Percentiles rank a stretch among this genome's conserved stretches.
phyloP scores from a whole-genome alignment of 225 moss, liverwort and hornwort species.

The Bryum argenteum region DNA sequence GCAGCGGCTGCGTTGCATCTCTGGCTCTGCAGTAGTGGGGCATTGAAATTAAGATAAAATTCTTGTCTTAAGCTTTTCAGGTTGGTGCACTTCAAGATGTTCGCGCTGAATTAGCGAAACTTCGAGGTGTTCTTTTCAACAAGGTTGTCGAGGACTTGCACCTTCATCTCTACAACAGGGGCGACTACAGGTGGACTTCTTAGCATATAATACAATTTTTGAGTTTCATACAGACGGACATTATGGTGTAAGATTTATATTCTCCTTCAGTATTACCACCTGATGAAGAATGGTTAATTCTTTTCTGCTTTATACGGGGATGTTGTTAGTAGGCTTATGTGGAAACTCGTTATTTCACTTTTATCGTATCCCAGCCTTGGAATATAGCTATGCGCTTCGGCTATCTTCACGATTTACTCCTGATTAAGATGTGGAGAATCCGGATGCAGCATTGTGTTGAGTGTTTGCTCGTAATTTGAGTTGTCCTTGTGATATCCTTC shows the following conservation, averaged over 20 bases:
- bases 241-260: conserved; percentile 1
- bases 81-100: conserved; percentile 96
- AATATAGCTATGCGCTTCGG: conserved; percentile 8
- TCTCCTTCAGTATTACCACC: conserved; percentile 11
- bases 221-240: conserved; percentile 10
- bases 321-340: conserved; percentile 5
- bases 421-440: conserved; percentile 4
- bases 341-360: neutral
- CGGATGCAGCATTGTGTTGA: neutral
- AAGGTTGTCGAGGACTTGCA: conserved; percentile 94
- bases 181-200: conserved; percentile 76
- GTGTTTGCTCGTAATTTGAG: neutral
- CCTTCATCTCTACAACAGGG: conserved; percentile 92
- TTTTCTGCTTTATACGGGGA: neutral
- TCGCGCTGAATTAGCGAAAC: conserved; percentile 81
- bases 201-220: neutral
- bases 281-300: neutral
- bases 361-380: neutral
- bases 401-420: conserved; percentile 13
- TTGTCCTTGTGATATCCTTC: neutral
- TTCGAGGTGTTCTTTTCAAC: conserved; percentile 70
- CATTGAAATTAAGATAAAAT: neutral
- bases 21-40: conserved; percentile 12
- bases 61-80: conserved; percentile 40
- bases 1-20: neutral